A percentile compares a stretch with the other conserved stretches of the same genome.
These are phyloP conservation scores for Canariomyces notabilis DNA, from an alignment of 2,329 filamentous ascomycete genomes.

Conservation along the genomic window DNA sequence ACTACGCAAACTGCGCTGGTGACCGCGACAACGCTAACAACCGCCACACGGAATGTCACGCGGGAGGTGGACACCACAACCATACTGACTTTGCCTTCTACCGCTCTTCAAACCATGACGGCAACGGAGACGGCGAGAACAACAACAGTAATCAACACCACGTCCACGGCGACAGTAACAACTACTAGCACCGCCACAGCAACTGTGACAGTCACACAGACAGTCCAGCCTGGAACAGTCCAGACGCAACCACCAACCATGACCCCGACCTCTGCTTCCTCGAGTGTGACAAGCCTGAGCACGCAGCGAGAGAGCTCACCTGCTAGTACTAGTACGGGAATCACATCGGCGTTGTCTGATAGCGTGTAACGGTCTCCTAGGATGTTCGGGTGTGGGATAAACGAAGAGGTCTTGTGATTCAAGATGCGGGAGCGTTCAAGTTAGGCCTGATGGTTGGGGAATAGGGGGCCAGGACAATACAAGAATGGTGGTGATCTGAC, in stretches of 20 bases:
- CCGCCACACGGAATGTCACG: not conserved
- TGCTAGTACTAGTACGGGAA: too few species aligned
- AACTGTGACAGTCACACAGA: not conserved
- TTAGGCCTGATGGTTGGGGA: too few species aligned
- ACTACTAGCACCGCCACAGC: not conserved
- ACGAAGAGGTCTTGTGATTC: not conserved
- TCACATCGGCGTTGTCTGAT: not conserved
- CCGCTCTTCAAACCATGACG: not conserved
- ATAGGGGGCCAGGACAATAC: too few species aligned
- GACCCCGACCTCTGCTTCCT: not conserved
- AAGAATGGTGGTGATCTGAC: too few species aligned
- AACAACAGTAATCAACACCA: not conserved
- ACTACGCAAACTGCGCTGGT: slow-evolving; percentile 3
- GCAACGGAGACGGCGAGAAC: not conserved
- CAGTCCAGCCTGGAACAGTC: not conserved
- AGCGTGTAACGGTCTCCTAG: too few species aligned
- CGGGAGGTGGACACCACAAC: not conserved
- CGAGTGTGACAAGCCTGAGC: not conserved
- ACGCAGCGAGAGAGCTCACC: not conserved
- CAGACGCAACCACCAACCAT: not conserved
- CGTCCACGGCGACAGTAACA: not conserved
- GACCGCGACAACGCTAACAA: not conserved
- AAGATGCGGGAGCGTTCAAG: not conserved
- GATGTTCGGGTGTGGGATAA: not conserved
- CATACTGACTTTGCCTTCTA: too few species aligned